These are phyloP conservation scores for Desmodesmus armatus DNA, from an alignment of 139 green algal species.

Conservation along the genomic window DNA sequence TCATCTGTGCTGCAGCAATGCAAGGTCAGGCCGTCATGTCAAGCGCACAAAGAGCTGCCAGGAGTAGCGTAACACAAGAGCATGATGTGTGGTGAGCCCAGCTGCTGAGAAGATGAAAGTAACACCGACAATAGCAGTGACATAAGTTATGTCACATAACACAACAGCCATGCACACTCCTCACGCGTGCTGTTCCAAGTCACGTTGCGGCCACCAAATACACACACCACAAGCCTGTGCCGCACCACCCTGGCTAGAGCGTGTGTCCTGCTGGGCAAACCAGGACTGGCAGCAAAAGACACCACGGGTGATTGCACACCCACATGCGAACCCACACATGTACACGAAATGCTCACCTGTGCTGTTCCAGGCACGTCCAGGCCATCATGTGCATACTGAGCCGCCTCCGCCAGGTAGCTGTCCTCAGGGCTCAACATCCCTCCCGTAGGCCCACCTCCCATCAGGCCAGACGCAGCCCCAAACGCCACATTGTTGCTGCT, in stretches of 20 bases:
- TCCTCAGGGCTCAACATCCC: not conserved
- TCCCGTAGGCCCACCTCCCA: not conserved
- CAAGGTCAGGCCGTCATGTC: too few species aligned
- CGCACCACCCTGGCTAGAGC: too few species aligned
- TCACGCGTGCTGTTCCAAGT: too few species aligned
- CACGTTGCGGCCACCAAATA: not conserved
- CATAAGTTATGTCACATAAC: not conserved
- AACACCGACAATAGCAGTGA: not conserved
- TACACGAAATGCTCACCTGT: not conserved
- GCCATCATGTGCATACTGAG: slow-evolving; percentile 18
- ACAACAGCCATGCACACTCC: too few species aligned
- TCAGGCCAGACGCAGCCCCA: not conserved
- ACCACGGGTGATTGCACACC: not conserved
- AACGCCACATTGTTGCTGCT: slow-evolving; percentile 11
- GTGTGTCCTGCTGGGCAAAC: too few species aligned
- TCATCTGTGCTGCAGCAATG: too few species aligned
- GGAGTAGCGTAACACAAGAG: too few species aligned
- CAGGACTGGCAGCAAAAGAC: too few species aligned
- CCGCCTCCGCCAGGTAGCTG: too few species aligned
- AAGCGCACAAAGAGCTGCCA: too few species aligned
- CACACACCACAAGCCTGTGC: not conserved
- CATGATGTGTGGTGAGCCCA: too few species aligned
- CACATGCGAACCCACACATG: not conserved
- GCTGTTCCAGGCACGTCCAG: slow-evolving; percentile 23
- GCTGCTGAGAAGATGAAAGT: too few species aligned